These are phyloP conservation scores for Phaseolus coccineus DNA, from an alignment of 331 rosid genomes.

Conservation along the genomic window DNA sequence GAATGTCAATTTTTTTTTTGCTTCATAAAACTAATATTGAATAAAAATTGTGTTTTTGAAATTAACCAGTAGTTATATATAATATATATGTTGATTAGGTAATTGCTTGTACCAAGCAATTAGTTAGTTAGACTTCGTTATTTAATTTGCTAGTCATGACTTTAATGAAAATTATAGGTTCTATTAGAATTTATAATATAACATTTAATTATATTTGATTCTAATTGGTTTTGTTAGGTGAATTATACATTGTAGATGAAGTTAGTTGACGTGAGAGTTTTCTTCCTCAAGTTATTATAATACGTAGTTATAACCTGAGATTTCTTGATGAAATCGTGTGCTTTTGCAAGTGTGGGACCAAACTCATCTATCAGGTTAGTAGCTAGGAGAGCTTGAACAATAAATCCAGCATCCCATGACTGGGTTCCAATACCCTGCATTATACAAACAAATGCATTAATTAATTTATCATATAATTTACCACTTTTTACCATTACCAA, in stretches of 20 bases:
- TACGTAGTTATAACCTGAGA: conserved; percentile 52
- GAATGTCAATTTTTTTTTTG: background rate
- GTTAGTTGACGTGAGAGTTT: too few species aligned
- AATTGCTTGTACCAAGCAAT: background rate
- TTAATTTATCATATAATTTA: background rate
- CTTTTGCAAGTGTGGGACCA: conserved; percentile 51
- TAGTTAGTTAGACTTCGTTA: background rate
- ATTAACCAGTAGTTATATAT: background rate
- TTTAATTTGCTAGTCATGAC: background rate
- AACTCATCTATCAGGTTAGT: conserved; percentile 53
- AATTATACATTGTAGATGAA: too few species aligned
- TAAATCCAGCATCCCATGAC: conserved; percentile 64
- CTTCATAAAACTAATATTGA: background rate
- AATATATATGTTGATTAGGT: background rate
- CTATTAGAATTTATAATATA: too few species aligned
- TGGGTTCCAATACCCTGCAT: conserved; percentile 69
- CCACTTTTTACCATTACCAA: background rate
- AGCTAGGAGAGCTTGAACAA: conserved; percentile 66
- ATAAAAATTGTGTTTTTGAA: background rate
- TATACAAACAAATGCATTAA: background rate
- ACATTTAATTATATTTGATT: too few species aligned
- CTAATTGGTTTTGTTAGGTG: too few species aligned
- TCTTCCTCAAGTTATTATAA: too few species aligned
- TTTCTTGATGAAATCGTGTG: conserved; percentile 63
- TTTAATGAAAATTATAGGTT: too few species aligned